phyloP scores from a whole-genome alignment of 2,329 filamentous ascomycete species.

The Ceratocystis eucalypticola region DNA sequence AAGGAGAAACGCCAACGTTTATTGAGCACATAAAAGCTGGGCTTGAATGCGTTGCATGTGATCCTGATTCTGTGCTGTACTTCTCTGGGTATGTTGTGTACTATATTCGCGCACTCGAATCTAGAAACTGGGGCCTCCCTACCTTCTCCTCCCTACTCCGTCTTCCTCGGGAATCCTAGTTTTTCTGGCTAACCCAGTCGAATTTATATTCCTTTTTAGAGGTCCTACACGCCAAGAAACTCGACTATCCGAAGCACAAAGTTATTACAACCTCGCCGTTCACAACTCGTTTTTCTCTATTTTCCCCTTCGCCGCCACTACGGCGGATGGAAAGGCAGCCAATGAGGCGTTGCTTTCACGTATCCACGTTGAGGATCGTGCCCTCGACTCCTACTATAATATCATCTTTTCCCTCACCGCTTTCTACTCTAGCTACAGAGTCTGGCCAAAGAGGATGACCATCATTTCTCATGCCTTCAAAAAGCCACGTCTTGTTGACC shows the following conservation, averaged over 20 bases:
- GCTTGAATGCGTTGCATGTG: conserved; percentile 36
- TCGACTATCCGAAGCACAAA: conserved; percentile 44
- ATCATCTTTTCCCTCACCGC: conserved; percentile 56
- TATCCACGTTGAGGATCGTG: conserved; percentile 51
- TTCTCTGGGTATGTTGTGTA: conserved; percentile 52
- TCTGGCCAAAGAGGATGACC: conserved; percentile 46
- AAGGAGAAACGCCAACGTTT: conserved; percentile 65
- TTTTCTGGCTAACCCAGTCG: not conserved
- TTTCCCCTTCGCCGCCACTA: conserved; percentile 21
- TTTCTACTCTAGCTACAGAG: conserved; percentile 30
- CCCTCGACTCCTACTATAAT: conserved; percentile 79
- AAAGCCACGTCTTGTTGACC: conserved; percentile 44
- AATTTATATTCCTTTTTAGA: conserved; percentile 27
- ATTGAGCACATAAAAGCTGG: conserved; percentile 60
- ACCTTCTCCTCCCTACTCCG: not conserved
- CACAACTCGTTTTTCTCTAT: conserved; percentile 36
- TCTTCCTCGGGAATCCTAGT: not conserved
- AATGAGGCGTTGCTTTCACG: conserved; percentile 22
- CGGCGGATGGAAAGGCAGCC: not conserved
- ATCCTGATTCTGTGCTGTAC: conserved; percentile 40
- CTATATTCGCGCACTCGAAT: conserved; percentile 4
- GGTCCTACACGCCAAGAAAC: conserved; percentile 49
- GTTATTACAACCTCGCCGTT: conserved; percentile 43
- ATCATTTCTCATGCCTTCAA: conserved; percentile 62
- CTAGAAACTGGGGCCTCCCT: not conserved